Percentiles rank a stretch among this genome's conserved stretches.
These are phyloP conservation scores for Metschnikowia drakensbergensis DNA, from an alignment of 805 yeast genomes.

Conservation along the genomic window DNA sequence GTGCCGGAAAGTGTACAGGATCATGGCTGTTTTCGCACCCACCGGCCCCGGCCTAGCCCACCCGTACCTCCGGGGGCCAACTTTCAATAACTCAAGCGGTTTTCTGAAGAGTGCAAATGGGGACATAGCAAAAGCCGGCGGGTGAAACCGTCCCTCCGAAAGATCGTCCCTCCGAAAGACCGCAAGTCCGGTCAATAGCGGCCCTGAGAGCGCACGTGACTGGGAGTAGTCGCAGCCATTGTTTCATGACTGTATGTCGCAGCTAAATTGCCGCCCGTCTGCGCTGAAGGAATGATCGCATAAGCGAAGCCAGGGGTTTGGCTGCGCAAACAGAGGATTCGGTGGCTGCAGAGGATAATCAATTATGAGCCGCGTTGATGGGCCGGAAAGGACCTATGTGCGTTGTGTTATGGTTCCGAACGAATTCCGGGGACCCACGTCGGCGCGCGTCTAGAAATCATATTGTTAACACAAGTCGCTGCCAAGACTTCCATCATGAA, in stretches of 20 bases:
- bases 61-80: background rate
- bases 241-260: slow-evolving; percentile 1
- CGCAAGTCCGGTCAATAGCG: too few relatives aligned
- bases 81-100: too few relatives aligned
- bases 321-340: background rate
- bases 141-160: too few relatives aligned
- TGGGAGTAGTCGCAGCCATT: background rate
- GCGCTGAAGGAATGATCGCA: background rate
- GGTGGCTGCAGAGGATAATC: too few relatives aligned
- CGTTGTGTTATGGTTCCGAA: background rate
- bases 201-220: background rate
- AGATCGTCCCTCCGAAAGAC: too few relatives aligned
- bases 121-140: too few relatives aligned
- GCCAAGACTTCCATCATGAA: too few relatives aligned
- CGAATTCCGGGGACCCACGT: background rate
- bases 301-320: background rate
- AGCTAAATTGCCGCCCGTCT: background rate
- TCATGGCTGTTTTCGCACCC: background rate
- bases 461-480: background rate
- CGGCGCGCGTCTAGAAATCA: background rate
- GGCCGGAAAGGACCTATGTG: background rate
- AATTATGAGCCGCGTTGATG: background rate
- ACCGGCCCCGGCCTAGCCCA: background rate
- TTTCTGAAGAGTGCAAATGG: too few relatives aligned
- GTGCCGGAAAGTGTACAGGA: background rate